Conservation (phyloP, 305 asterid species). For the Coffea humblotiana region DNA sequence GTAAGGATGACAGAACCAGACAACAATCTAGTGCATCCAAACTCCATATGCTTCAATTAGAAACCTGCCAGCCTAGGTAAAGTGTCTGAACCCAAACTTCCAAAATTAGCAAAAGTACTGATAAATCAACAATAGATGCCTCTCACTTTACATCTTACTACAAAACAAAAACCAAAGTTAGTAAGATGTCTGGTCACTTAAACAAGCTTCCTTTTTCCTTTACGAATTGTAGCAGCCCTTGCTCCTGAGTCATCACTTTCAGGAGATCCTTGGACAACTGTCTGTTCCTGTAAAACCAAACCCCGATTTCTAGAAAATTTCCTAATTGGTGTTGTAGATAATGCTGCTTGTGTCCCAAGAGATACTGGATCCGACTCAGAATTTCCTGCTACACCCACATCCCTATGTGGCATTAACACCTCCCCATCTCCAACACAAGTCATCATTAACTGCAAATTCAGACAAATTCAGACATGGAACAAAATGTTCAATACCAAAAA, state of each 20-base stretch:
- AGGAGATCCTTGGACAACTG: slow-evolving; percentile 74
- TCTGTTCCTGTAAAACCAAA: slow-evolving; percentile 74
- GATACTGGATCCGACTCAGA: slow-evolving; percentile 28
- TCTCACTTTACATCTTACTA: too few species aligned
- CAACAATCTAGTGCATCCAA: neutral
- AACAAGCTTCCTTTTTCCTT: slow-evolving; percentile 61
- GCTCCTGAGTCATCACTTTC: slow-evolving; percentile 46
- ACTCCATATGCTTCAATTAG: neutral
- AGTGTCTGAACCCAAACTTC: neutral
- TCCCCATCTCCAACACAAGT: slow-evolving; percentile 59
- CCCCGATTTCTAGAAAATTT: slow-evolving; percentile 85
- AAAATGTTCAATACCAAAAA: neutral
- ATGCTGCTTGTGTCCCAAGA: slow-evolving; percentile 38
- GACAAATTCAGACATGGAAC: slow-evolving; percentile 1
- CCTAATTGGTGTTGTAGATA: slow-evolving; percentile 79
- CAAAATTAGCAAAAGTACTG: too few species aligned
- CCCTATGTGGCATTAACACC: slow-evolving; percentile 86
- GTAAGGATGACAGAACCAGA: neutral
- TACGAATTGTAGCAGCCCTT: slow-evolving; percentile 58
- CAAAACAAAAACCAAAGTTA: neutral
- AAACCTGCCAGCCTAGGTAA: neutral
- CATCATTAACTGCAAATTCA: slow-evolving; percentile 69
- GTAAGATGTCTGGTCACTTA: neutral
- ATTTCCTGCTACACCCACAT: slow-evolving; percentile 16
- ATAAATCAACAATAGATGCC: too few species aligned